These are phyloP conservation scores for Hermanozyma aechmeae DNA, from an alignment of 805 yeast genomes.

Conservation along the genomic window DNA sequence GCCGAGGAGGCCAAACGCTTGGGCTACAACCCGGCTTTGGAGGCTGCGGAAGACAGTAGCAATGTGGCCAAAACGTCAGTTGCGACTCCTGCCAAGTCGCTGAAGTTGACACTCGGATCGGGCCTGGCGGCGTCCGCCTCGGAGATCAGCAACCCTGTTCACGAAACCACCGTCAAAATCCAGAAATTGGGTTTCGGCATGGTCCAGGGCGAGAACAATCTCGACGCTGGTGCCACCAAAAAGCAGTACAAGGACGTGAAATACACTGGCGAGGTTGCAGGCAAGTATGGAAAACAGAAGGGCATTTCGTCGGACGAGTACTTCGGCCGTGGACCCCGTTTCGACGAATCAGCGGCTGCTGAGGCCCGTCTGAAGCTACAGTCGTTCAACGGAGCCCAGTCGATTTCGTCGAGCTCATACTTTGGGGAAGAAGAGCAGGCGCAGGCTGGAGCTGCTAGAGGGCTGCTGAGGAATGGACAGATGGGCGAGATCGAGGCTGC, in stretches of 20 bases:
- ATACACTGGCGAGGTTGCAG: conserved; percentile 55
- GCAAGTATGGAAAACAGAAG: too few species aligned
- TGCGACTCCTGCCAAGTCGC: conserved; percentile 1
- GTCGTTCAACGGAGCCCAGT: conserved; percentile 74
- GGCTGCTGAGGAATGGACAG: conserved; percentile 13
- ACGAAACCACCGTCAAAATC: conserved; percentile 54
- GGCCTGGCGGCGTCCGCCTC: too few species aligned
- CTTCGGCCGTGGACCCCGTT: conserved; percentile 77
- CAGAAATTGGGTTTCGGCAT: conserved; percentile 89
- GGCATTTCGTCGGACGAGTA: conserved; percentile 94
- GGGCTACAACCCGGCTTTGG: conserved; percentile 37
- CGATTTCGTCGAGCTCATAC: conserved; percentile 87
- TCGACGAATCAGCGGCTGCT: conserved; percentile 64
- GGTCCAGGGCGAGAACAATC: conserved; percentile 52
- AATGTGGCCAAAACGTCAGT: conserved; percentile 10
- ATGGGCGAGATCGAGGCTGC: conserved; percentile 43
- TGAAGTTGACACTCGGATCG: too few species aligned
- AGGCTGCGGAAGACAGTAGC: neutral
- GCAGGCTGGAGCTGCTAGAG: conserved; percentile 4
- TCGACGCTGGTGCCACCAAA: conserved; percentile 29
- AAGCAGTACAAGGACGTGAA: conserved; percentile 44
- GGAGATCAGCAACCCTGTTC: too few species aligned
- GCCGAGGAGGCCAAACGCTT: conserved; percentile 55
- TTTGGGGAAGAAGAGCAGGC: conserved; percentile 73
- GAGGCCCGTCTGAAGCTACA: conserved; percentile 81